phyloP scores from a whole-genome alignment of 2,329 filamentous ascomycete species.

The Colletotrichum incanum region DNA sequence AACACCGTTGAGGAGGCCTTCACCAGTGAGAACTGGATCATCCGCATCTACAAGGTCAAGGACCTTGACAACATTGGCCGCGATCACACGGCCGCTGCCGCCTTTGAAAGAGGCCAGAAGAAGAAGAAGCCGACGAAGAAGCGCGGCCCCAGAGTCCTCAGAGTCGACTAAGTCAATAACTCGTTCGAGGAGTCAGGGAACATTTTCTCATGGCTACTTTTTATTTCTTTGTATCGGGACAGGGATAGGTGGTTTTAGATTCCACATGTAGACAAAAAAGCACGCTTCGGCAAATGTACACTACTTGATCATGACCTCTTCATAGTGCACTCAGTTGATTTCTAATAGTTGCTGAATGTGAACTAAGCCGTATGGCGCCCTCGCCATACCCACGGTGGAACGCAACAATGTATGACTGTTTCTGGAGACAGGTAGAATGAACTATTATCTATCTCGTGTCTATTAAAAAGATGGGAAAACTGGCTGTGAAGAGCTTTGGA shows the following conservation, averaged over 20 bases:
- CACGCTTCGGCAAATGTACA: constrained; percentile 55
- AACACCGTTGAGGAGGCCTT: constrained; percentile 96
- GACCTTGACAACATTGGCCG: constrained; percentile 96
- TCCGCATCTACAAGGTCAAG: constrained; percentile 99
- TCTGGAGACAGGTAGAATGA: neutral
- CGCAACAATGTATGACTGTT: neutral
- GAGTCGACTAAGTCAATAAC: constrained; percentile 74
- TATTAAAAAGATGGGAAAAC: neutral
- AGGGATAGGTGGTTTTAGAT: constrained; percentile 36
- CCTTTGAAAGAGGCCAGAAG: constrained; percentile 86
- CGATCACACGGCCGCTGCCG: constrained; percentile 80
- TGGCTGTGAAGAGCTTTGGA: too few relatives aligned
- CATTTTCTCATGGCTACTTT: constrained; percentile 28
- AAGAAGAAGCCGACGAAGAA: constrained; percentile 85
- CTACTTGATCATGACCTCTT: constrained; percentile 31
- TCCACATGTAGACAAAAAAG: constrained; percentile 51
- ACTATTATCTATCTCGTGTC: neutral
- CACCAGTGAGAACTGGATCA: constrained; percentile 99
- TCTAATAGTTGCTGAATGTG: neutral
- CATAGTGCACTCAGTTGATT: neutral
- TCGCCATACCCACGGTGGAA: too few relatives aligned
- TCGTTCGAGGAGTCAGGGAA: neutral
- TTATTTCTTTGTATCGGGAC: constrained; percentile 42
- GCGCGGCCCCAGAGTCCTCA: constrained; percentile 79
- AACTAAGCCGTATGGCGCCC: neutral